phyloP scores from a whole-genome alignment of 2,329 filamentous ascomycete genomes.

The Sordariomycetes sp. region DNA sequence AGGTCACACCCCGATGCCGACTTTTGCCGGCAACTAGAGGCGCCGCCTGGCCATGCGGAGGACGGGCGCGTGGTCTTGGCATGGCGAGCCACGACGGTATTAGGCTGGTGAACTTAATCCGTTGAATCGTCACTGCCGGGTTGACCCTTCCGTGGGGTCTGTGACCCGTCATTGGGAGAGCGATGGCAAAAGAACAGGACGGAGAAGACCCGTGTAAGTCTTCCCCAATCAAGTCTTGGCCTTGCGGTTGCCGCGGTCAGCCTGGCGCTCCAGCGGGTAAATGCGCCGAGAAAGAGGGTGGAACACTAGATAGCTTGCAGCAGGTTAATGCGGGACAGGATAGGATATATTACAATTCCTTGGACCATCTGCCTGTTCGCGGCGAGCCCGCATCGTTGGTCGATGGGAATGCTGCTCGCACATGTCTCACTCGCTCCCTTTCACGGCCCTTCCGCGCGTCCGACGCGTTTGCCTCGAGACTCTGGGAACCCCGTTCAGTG shows the following conservation, averaged over 20 bases:
- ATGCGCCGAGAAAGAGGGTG: background rate
- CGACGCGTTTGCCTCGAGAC: too few relatives aligned
- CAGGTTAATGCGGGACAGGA: background rate
- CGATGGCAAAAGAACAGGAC: too few relatives aligned
- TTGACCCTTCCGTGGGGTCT: too few relatives aligned
- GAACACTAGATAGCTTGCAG: background rate
- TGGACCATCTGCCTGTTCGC: too few relatives aligned
- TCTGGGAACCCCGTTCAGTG: background rate
- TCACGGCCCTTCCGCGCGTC: too few relatives aligned
- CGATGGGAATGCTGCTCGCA: too few relatives aligned
- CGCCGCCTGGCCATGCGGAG: background rate
- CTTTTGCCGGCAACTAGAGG: background rate
- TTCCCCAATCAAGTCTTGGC: background rate
- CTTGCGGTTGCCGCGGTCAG: background rate
- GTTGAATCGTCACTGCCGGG: too few relatives aligned
- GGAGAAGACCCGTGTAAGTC: background rate
- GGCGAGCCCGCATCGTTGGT: background rate
- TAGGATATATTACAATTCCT: background rate
- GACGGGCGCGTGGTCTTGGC: background rate
- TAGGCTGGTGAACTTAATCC: background rate
- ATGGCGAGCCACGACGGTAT: background rate
- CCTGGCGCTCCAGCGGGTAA: background rate
- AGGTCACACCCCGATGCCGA: background rate
- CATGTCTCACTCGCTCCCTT: too few relatives aligned
- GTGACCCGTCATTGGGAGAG: too few relatives aligned